Evolutionary conservation across 2,329 filamentous ascomycete genomes (phyloP).

Genomic region (Atkinsonella texensis): DNA sequence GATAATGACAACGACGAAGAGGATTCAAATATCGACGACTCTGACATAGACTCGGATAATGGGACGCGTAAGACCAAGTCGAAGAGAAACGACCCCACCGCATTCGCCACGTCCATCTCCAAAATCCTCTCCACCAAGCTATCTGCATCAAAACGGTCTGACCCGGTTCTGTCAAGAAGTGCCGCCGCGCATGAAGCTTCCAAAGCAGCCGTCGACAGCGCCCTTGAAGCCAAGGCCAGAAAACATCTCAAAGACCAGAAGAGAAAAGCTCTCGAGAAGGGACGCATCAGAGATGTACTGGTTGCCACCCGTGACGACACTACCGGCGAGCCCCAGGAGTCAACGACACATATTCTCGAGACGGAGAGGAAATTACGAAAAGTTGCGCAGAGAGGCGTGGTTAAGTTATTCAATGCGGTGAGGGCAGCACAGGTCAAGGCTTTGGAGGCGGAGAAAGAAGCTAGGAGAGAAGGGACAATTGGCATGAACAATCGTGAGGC

Average conservation of each 20-base stretch:
- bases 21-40: conserved; percentile 21
- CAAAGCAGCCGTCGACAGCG: conserved; percentile 59
- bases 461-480: conserved; percentile 60
- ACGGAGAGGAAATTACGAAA: conserved; percentile 73
- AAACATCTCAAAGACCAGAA: conserved; percentile 72
- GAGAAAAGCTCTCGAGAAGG: conserved; percentile 69
- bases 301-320: conserved; percentile 44
- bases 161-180: conserved; percentile 85
- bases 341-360: conserved; percentile 46
- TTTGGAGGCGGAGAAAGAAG: conserved; percentile 59
- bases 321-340: conserved; percentile 29
- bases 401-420: conserved; percentile 94
- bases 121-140: conserved; percentile 90
- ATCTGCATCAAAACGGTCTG: conserved; percentile 64
- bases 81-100: conserved; percentile 84
- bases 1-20: conserved; percentile 29
- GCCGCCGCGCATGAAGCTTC: conserved; percentile 60
- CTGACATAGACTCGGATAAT: conserved; percentile 16
- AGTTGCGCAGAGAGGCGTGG: conserved; percentile 83
- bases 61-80: conserved; percentile 35
- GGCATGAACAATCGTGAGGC: conserved; percentile 73
- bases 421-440: conserved; percentile 84
- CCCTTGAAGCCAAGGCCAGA: conserved; percentile 70
- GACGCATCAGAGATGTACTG: conserved; percentile 77
- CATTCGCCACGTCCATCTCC: conserved; percentile 85